These are phyloP conservation scores for Wickerhamiella brachini DNA, from an alignment of 805 yeast species.

Conservation along the genomic window DNA sequence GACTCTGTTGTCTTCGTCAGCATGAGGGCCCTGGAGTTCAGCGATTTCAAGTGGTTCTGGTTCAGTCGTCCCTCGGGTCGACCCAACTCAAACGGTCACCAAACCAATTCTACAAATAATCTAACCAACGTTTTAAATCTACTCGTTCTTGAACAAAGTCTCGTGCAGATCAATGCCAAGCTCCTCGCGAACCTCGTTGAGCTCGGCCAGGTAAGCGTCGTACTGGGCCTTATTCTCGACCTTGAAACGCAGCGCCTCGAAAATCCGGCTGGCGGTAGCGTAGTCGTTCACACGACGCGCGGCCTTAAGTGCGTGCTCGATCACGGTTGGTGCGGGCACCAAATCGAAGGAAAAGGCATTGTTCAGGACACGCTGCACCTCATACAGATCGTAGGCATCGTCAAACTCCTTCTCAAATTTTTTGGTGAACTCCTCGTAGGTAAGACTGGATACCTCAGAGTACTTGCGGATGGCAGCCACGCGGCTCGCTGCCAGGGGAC, in stretches of 20 bases:
- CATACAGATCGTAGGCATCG: constrained; percentile 76
- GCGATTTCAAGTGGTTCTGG: background rate
- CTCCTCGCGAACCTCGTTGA: constrained; percentile 81
- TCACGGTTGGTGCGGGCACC: constrained; percentile 94
- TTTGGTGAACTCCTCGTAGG: constrained; percentile 26
- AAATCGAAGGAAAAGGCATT: constrained; percentile 97
- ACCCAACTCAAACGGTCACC: too few relatives aligned
- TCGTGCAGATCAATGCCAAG: constrained; percentile 89
- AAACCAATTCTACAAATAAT: background rate
- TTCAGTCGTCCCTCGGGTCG: too few relatives aligned
- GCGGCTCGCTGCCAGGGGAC: constrained; percentile 4
- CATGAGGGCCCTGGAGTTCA: too few relatives aligned
- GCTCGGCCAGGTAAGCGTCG: constrained; percentile 89
- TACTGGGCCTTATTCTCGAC: constrained; percentile 91
- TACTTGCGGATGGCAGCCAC: constrained; percentile 11
- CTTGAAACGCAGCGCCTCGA: constrained; percentile 88
- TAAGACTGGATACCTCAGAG: constrained; percentile 11
- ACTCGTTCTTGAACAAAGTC: constrained; percentile 43
- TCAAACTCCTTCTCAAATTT: constrained; percentile 92
- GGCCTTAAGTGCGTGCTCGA: constrained; percentile 91
- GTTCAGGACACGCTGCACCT: constrained; percentile 88
- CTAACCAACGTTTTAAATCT: background rate
- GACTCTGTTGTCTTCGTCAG: too few relatives aligned
- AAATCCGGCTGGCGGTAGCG: constrained; percentile 97
- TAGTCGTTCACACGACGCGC: constrained; percentile 98